Percentiles rank a stretch among this genome's conserved stretches.
These are phyloP conservation scores for Candida sp. DNA, from an alignment of 1,139 yeast genomes.

Conservation along the genomic window DNA sequence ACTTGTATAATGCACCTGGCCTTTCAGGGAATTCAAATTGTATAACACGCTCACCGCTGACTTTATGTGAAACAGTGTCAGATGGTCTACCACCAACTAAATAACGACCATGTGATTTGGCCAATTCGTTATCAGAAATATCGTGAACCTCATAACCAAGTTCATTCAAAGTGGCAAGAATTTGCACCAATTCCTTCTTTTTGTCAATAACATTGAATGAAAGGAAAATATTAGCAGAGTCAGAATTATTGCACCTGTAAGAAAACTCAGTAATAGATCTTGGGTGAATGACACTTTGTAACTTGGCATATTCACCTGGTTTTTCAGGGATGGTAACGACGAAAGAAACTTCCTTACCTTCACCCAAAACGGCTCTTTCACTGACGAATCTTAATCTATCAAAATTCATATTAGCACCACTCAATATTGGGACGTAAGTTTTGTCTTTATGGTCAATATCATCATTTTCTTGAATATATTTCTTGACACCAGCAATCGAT, in stretches of 20 bases:
- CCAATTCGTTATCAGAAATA: constrained; percentile 88
- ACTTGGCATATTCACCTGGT: constrained; percentile 83
- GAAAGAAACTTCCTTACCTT: constrained; percentile 93
- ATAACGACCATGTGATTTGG: constrained; percentile 95
- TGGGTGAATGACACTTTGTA: constrained; percentile 77
- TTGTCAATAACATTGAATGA: constrained; percentile 83
- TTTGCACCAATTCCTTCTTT: constrained; percentile 45
- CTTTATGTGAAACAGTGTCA: constrained; percentile 24
- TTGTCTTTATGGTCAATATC: constrained; percentile 69
- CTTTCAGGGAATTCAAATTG: constrained; percentile 96
- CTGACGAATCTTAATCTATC: constrained; percentile 96
- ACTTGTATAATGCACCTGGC: constrained; percentile 88
- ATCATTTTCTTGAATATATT: constrained; percentile 64
- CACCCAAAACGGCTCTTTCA: constrained; percentile 97
- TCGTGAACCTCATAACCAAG: constrained; percentile 68
- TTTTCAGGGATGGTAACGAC: constrained; percentile 86
- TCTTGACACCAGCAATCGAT: constrained; percentile 91
- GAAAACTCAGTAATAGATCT: constrained; percentile 92
- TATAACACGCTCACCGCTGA: constrained; percentile 69
- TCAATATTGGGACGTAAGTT: constrained; percentile 79
- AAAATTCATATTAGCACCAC: constrained; percentile 98
- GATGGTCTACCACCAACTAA: constrained; percentile 84
- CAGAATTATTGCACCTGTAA: constrained; percentile 62
- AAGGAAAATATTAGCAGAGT: constrained; percentile 75
- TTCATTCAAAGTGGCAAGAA: constrained; percentile 37